These are phyloP conservation scores for Xylaria longipes DNA, from an alignment of 495 filamentous ascomycete species.

Conservation along the genomic window DNA sequence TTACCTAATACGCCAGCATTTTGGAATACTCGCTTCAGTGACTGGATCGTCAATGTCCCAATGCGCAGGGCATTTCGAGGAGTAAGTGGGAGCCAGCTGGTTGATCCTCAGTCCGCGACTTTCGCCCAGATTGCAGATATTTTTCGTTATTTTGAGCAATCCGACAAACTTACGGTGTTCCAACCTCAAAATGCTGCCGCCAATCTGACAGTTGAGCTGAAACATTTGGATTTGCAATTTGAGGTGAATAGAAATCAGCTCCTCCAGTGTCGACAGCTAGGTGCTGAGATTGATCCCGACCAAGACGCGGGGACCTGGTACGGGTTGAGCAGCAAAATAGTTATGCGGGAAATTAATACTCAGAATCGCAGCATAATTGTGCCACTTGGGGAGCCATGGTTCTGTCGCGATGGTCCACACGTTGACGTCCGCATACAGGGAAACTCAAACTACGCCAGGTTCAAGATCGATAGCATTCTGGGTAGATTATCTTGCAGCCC, in stretches of 20 bases:
- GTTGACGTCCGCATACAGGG: conserved; percentile 37
- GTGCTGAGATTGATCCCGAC: conserved; percentile 56
- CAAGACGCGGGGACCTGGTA: conserved; percentile 60
- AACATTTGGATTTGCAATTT: conserved; percentile 49
- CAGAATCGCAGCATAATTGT: conserved; percentile 44
- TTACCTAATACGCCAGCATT: conserved; percentile 28
- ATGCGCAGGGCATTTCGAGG: conserved; percentile 30
- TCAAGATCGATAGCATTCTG: conserved; percentile 55
- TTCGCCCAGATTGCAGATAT: conserved; percentile 44
- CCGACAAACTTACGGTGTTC: conserved; percentile 42
- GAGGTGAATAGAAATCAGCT: conserved; percentile 35
- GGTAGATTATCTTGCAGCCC: conserved; percentile 54
- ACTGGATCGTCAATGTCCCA: conserved; percentile 43
- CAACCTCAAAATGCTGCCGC: conserved; percentile 36
- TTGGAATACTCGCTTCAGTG: conserved; percentile 46
- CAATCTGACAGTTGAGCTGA: conserved; percentile 42
- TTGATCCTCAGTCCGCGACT: conserved; percentile 37
- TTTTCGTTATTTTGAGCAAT: conserved; percentile 44
- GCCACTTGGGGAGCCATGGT: conserved; percentile 39
- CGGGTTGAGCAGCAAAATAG: conserved; percentile 54
- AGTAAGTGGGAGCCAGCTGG: conserved; percentile 25
- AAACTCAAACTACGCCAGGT: conserved; percentile 46
- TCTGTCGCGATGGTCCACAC: conserved; percentile 38
- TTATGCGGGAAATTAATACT: conserved; percentile 48
- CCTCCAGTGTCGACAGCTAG: conserved; percentile 52